These are phyloP conservation scores for Rugonectria rugulosa DNA, from an alignment of 2,329 filamentous ascomycete species.

Conservation along the genomic window DNA sequence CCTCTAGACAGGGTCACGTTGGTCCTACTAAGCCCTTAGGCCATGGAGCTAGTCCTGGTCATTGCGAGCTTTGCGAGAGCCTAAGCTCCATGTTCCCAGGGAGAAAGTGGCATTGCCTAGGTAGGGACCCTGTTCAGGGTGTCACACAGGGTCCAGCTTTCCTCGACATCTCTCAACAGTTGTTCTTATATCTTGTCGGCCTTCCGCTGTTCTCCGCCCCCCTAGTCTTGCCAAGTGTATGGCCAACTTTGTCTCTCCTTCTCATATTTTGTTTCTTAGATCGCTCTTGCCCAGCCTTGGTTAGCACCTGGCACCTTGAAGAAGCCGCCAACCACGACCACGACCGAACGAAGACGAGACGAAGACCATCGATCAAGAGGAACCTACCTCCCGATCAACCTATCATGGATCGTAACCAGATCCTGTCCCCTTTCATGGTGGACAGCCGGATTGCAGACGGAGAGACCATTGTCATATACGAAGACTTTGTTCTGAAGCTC, in stretches of 20 bases:
- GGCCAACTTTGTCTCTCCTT: background rate
- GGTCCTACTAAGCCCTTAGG: background rate
- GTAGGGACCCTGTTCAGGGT: background rate
- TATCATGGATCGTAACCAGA: slow-evolving; percentile 50
- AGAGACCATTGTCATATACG: slow-evolving; percentile 62
- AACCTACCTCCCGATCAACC: background rate
- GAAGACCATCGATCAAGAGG: no score
- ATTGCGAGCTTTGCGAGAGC: background rate
- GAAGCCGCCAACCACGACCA: no score
- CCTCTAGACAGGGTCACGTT: background rate
- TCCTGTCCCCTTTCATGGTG: slow-evolving; percentile 55
- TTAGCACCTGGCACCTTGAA: background rate
- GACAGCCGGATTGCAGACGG: slow-evolving; percentile 62
- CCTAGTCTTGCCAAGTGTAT: background rate
- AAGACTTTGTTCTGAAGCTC: slow-evolving; percentile 62
- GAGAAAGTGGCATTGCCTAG: background rate
- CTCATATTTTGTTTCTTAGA: background rate
- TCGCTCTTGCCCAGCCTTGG: background rate
- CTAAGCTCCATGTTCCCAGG: background rate
- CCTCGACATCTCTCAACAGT: background rate
- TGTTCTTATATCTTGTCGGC: background rate
- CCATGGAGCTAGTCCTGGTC: background rate
- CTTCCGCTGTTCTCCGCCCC: background rate
- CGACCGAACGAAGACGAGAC: no score
- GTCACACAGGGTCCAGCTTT: background rate